Conservation (phyloP, 1,139 yeast species). For the Saccharomyces hybrid region DNA sequence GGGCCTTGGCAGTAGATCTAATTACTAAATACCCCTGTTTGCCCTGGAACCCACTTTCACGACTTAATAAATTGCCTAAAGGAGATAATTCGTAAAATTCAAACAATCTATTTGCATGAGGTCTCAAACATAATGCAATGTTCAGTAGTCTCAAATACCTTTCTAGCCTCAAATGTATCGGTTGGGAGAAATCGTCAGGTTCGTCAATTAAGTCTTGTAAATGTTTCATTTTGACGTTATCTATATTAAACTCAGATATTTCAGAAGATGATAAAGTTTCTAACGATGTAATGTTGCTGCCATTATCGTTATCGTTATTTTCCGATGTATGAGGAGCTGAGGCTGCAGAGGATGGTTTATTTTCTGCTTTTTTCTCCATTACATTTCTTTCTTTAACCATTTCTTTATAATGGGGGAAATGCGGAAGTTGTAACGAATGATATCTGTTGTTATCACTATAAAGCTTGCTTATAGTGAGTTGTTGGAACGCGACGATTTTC, state of each 20-base stretch:
- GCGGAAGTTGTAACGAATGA: constrained; percentile 25
- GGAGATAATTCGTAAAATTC: constrained; percentile 88
- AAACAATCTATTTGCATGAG: constrained; percentile 75
- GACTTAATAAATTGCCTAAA: constrained; percentile 71
- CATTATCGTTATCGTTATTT: not conserved
- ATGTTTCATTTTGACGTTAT: constrained; percentile 25
- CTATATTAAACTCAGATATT: constrained; percentile 12
- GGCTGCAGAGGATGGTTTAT: not conserved
- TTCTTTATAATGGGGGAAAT: constrained; percentile 28
- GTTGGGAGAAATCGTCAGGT: constrained; percentile 21
- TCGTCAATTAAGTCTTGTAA: constrained; percentile 27
- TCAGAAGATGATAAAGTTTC: constrained; percentile 10
- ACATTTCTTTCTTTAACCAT: constrained; percentile 4
- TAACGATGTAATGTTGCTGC: not conserved
- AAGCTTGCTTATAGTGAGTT: constrained; percentile 21
- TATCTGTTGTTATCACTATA: constrained; percentile 20
- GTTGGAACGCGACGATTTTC: constrained; percentile 44
- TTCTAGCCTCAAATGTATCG: constrained; percentile 38
- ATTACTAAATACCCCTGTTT: constrained; percentile 82
- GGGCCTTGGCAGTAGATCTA: constrained; percentile 74
- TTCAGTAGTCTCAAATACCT: constrained; percentile 58
- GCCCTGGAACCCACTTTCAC: constrained; percentile 75
- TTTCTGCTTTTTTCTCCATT: not conserved
- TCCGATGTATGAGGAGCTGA: constrained; percentile 2
- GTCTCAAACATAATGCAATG: constrained; percentile 52